Evolutionary conservation across 164 flowering plant genomes (phyloP).

Genomic region (Sedum album): DNA sequence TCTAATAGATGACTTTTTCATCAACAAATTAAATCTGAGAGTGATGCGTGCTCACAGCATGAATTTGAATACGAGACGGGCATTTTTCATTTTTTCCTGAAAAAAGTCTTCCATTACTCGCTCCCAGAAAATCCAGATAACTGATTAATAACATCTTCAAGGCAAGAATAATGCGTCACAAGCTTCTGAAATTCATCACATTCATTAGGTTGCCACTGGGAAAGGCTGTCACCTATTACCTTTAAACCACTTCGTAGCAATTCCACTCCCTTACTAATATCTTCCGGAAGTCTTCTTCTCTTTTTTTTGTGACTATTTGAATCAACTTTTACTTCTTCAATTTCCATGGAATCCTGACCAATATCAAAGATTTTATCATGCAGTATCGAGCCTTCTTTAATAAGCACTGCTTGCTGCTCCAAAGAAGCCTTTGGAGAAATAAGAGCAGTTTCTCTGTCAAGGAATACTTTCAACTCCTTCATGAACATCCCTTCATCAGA

Average conservation of each 20-base stretch:
- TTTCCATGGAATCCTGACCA: constrained; percentile 10
- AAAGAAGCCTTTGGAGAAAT: constrained; percentile 21
- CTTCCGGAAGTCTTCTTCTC: constrained; percentile 74
- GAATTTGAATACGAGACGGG: no score
- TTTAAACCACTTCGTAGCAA: constrained; percentile 64
- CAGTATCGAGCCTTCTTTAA: constrained; percentile 44
- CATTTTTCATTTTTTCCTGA: neutral
- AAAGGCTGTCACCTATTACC: constrained; percentile 52
- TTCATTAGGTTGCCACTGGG: constrained; percentile 46
- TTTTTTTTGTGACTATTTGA: constrained; percentile 27
- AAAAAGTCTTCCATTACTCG: constrained; percentile 12
- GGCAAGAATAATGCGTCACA: constrained; percentile 41
- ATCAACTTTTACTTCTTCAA: constrained; percentile 33
- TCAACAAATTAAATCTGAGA: no score
- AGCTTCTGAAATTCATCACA: constrained; percentile 43
- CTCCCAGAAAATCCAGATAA: constrained; percentile 38
- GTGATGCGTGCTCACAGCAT: no score
- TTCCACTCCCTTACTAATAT: constrained; percentile 54
- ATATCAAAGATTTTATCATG: constrained; percentile 19
- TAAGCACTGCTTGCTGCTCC: constrained; percentile 40
- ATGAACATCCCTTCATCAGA: constrained; percentile 58
- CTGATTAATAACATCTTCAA: constrained; percentile 55
- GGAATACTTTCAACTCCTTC: constrained; percentile 67
- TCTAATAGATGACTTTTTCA: no score
- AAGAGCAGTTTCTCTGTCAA: constrained; percentile 71